Evolutionary conservation across 2,329 filamentous ascomycete species (phyloP).

Genomic region (Sphaerostilbella broomeana): DNA sequence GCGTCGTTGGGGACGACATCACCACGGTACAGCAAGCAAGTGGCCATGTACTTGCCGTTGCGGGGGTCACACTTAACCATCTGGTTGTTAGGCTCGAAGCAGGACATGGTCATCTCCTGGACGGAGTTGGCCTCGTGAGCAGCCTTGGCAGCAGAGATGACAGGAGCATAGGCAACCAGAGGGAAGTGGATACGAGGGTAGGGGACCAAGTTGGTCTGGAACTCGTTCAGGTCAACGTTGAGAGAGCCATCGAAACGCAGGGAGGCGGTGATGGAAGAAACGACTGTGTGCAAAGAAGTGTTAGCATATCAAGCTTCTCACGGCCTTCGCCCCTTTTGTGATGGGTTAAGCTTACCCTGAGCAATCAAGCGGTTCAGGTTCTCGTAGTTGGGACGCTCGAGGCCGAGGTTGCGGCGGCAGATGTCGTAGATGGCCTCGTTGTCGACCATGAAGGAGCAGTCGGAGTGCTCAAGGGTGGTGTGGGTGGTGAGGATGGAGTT

Average conservation of each 20-base stretch:
- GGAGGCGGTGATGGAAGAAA: conserved; percentile 96
- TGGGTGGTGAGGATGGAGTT: conserved; percentile 99
- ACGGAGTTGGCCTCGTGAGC: conserved; percentile 97
- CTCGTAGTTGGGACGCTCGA: conserved; percentile 96
- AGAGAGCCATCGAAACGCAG: conserved; percentile 98
- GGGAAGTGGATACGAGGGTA: conserved; percentile 99
- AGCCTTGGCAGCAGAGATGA: conserved; percentile 91
- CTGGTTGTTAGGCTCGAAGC: conserved; percentile 99
- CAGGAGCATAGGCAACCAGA: conserved; percentile 89
- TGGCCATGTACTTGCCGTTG: conserved; percentile 99
- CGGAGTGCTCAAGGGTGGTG: conserved; percentile 97
- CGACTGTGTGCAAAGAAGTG: conserved; percentile 51
- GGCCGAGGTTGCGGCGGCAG: conserved; percentile 93
- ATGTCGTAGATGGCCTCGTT: conserved; percentile 99
- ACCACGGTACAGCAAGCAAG: conserved; percentile 94
- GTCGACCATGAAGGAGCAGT: conserved; percentile 99
- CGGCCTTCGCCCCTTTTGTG: no score
- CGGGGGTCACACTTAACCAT: conserved; percentile 99
- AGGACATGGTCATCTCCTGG: conserved; percentile 96
- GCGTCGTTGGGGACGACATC: conserved; percentile 97
- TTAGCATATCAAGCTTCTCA: conserved; percentile 1
- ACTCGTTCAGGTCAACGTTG: conserved; percentile 99
- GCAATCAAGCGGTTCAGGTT: conserved; percentile 98
- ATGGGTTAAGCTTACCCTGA: conserved; percentile 56
- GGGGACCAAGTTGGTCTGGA: conserved; percentile 99